A percentile compares a stretch with the other conserved stretches of the same genome.
phyloP scores from a whole-genome alignment of 768 basidiomycete species.

The Phlebiopsis gigantea region DNA sequence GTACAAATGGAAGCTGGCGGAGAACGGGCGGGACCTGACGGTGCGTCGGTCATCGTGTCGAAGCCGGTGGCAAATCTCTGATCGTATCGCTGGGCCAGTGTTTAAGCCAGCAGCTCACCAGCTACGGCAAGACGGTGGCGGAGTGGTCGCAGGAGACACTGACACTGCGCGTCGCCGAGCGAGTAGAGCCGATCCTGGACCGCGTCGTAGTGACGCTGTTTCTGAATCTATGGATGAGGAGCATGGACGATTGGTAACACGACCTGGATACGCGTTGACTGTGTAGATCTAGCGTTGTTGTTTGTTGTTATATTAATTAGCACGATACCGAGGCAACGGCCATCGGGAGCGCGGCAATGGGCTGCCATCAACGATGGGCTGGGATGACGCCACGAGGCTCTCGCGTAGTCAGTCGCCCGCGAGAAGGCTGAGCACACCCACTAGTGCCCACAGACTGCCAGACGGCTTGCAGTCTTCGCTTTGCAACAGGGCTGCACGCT shows the following conservation, averaged over 20 bases:
- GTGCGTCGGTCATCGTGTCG: conserved; percentile 31
- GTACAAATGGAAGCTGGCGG: conserved; percentile 54
- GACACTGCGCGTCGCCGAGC: conserved; percentile 36
- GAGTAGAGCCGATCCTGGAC: conserved; percentile 38
- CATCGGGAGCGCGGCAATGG: neutral
- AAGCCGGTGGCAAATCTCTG: neutral
- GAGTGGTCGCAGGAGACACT: conserved; percentile 37
- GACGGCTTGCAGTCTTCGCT: neutral
- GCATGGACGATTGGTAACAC: neutral
- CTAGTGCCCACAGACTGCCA: neutral
- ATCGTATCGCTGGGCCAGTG: conserved; percentile 30
- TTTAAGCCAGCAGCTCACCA: conserved; percentile 30
- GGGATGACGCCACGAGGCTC: conserved; percentile 1
- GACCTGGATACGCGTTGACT: neutral
- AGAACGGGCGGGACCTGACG: conserved; percentile 38
- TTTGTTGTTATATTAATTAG: neutral
- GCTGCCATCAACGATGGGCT: conserved; percentile 1
- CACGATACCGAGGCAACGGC: neutral
- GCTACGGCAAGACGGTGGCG: conserved; percentile 41
- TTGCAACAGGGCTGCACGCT: neutral
- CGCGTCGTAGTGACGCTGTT: conserved; percentile 49
- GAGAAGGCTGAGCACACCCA: neutral
- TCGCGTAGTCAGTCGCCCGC: neutral
- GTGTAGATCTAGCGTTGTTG: neutral
- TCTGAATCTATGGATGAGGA: conserved; percentile 46